Conservation (phyloP, 179 eudicot genomes). For the Beta lomatogona region DNA sequence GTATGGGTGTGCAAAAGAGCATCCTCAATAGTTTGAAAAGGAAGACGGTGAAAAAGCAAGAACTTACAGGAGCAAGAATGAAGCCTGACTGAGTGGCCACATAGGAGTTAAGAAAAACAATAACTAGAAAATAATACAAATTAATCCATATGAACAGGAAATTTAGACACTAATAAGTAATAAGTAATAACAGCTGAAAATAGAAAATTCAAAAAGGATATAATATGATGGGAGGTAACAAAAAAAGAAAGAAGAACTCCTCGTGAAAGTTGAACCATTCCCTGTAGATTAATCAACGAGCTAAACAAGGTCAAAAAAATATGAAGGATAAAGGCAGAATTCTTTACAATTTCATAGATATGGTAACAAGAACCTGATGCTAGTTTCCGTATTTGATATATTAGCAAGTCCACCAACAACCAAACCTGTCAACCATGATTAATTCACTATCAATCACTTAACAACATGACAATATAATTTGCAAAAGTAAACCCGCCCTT, state of each 20-base stretch:
- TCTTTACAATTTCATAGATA: background rate
- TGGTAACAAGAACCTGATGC: conserved; percentile 64
- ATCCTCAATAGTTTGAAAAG: background rate
- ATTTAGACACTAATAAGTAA: background rate
- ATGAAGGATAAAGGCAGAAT: background rate
- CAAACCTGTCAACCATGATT: conserved; percentile 56
- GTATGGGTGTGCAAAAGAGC: background rate
- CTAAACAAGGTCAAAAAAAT: background rate
- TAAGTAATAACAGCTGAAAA: background rate
- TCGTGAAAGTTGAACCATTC: conserved; percentile 98
- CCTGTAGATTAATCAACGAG: conserved; percentile 47
- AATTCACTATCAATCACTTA: background rate
- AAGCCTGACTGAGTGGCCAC: conserved; percentile 91
- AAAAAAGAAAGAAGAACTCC: conserved; percentile 95
- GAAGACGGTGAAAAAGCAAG: conserved; percentile 6
- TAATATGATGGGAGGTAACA: conserved; percentile 98
- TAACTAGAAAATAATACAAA: background rate
- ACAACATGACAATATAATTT: background rate
- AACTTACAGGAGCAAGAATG: conserved; percentile 92
- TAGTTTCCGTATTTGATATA: conserved; percentile 85
- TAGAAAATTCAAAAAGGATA: conserved; percentile 61
- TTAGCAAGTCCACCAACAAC: conserved; percentile 98
- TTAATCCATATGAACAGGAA: background rate
- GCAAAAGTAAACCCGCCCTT: background rate
- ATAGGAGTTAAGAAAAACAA: conserved; percentile 44